Percentiles rank a stretch among this genome's conserved stretches.
Conservation (phyloP, 2,329 filamentous ascomycete genomes). For the Ophiostoma sp. region DNA sequence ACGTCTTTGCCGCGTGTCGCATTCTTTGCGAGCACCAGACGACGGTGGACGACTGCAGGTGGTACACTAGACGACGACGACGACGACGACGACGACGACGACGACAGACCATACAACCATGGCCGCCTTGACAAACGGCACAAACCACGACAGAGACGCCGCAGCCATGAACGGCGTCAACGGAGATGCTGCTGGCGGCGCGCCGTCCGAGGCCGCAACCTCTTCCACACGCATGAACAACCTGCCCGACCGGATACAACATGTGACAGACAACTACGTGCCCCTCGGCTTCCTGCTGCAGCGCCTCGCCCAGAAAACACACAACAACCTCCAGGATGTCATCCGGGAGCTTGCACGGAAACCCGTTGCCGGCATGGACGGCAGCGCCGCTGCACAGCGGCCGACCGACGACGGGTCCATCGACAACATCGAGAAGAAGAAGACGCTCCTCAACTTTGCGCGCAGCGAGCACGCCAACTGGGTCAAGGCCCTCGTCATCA, state of each 20-base stretch:
- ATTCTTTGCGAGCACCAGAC: no score
- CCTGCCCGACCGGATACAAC: constrained; percentile 56
- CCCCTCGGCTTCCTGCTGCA: constrained; percentile 69
- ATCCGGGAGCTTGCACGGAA: constrained; percentile 66
- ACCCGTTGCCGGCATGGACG: constrained; percentile 45
- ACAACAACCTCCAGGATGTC: constrained; percentile 67
- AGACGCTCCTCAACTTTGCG: constrained; percentile 67
- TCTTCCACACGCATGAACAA: constrained; percentile 43
- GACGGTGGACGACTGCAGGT: no score
- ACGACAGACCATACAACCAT: no score
- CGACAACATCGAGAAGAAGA: constrained; percentile 72
- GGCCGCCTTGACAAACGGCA: no score
- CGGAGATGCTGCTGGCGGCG: background rate
- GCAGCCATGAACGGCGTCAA: constrained; percentile 17
- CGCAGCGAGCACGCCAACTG: constrained; percentile 78
- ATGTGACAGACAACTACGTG: constrained; percentile 71
- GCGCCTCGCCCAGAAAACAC: constrained; percentile 75
- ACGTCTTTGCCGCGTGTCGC: no score
- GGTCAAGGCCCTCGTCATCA: constrained; percentile 85
- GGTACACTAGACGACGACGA: no score
- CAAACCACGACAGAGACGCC: constrained; percentile 44
- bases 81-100: no score
- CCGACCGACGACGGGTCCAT: constrained; percentile 55
- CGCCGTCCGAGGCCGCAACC: background rate
- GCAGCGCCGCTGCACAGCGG: constrained; percentile 40